A percentile compares a stretch with the other conserved stretches of the same genome.
These are phyloP conservation scores for Erigeron philadelphicus DNA, from an alignment of 140 eudicot genomes.

Conservation along the genomic window DNA sequence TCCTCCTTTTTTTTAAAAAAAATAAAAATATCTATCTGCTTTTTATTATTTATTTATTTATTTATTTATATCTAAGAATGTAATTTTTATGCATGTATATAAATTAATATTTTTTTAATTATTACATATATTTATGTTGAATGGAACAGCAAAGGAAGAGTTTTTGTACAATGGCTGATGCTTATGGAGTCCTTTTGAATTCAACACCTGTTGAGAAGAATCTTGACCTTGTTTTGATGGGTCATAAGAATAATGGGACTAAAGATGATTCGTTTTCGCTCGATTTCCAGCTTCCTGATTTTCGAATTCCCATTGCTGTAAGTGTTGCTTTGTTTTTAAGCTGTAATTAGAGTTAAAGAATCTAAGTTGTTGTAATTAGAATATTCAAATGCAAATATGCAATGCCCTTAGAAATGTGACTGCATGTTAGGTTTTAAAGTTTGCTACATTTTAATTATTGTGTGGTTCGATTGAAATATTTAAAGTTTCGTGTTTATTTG, in stretches of 20 bases:
- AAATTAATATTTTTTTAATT: background rate
- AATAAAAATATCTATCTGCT: background rate
- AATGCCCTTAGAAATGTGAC: too few species aligned
- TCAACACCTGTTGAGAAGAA: slow-evolving; percentile 25
- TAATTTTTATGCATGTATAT: background rate
- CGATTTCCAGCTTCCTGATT: slow-evolving; percentile 30
- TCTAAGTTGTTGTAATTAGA: too few species aligned
- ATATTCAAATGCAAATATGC: too few species aligned
- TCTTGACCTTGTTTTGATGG: slow-evolving; percentile 26
- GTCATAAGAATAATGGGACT: slow-evolving; percentile 8
- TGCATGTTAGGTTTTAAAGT: too few species aligned
- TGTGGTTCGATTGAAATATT: too few species aligned
- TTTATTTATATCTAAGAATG: background rate
- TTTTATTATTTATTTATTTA: too few species aligned
- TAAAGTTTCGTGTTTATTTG: too few species aligned
- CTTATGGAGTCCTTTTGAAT: slow-evolving; percentile 24
- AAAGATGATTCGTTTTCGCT: slow-evolving; percentile 22
- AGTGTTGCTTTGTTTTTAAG: background rate
- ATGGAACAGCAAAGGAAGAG: slow-evolving; percentile 26
- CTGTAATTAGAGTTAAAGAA: too few species aligned
- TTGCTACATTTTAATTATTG: too few species aligned
- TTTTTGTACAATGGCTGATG: slow-evolving; percentile 37
- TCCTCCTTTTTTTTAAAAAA: background rate
- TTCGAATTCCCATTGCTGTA: slow-evolving; percentile 31
- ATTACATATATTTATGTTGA: background rate